Percentiles rank a stretch among this genome's conserved stretches.
These are phyloP conservation scores for Ganoderma boninense DNA, from an alignment of 1,284 basidiomycete species.

Conservation along the genomic window DNA sequence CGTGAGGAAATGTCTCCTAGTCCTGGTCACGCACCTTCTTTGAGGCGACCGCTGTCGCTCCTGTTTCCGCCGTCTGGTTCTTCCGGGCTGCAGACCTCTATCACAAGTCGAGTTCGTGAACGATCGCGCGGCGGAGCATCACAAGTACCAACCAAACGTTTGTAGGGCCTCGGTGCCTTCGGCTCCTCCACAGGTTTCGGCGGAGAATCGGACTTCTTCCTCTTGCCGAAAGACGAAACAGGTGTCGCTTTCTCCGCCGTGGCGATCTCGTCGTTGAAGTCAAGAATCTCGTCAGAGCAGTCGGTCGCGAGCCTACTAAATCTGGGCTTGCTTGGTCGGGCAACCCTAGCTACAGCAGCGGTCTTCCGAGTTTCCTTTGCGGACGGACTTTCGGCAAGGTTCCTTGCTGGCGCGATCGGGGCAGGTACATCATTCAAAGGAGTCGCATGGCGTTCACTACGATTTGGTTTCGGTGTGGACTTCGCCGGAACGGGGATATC, in stretches of 20 bases:
- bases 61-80: constrained; percentile 13
- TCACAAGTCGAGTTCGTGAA: not conserved
- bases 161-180: constrained; percentile 25
- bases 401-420: constrained; percentile 8
- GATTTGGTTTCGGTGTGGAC: constrained; percentile 27
- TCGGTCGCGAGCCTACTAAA: constrained; percentile 41
- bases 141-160: constrained; percentile 32
- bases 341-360: not conserved
- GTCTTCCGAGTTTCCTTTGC: constrained; percentile 6
- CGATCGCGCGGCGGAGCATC: not conserved
- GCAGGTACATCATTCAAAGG: constrained; percentile 11
- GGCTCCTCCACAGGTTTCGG: constrained; percentile 9
- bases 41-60: not conserved
- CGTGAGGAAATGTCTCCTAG: not conserved
- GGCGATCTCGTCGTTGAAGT: constrained; percentile 36
- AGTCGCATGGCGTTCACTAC: constrained; percentile 15
- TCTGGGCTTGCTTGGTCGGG: constrained; percentile 23
- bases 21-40: constrained; percentile 17
- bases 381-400: not conserved
- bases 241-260: constrained; percentile 13
- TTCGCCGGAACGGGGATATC: constrained; percentile 32
- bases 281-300: constrained; percentile 43
- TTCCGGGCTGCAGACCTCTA: constrained; percentile 35
- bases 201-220: constrained; percentile 24
- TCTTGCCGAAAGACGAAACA: constrained; percentile 34